Evolutionary conservation across 345 rosid genomes (phyloP), one percentile per base, ranked within the genome.

Genomic region (Linum tenue): DNA sequence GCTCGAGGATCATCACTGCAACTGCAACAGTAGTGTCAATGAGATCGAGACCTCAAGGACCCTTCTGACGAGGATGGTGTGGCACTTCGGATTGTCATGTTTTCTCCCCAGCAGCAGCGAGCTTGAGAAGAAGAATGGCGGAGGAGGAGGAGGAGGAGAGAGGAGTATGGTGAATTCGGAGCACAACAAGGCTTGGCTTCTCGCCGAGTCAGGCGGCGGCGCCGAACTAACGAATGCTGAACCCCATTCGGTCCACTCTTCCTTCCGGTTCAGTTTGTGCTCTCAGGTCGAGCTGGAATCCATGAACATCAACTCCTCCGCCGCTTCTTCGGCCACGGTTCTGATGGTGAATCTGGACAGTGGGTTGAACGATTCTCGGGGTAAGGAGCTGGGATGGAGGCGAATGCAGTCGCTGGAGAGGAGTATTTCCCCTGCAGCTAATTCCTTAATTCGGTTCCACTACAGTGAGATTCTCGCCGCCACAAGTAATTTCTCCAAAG

Each of bases 231-330:
- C 76, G 8, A 85, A 76, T 63, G 75, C 79, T 60, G 98, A 90
- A 48, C 89, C 90, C 39, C 95, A 86, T 55, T 90, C 97, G 2
- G 94, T 85, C 5, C 90, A 88, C 71, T 92, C 98, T 38, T 92
- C 98, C 55, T 92, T 92, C 81, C 81, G 97, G 84, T 92, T 88
- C 76, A 90, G 84, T 72, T 72, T 92, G 59, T 92, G 95, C 79
- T 83, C 97, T 31, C 90, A 84, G 70, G 83, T 84, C 42, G 97
- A 92, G 86, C 77, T 90, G n/a, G 97, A 90, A 65, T 83, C 90
- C 42, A 80, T 90, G 81, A 82, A 76, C 65, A 77, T 77, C 56
- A 62, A 31, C 67, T 69, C 79, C 57, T 64, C 83, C 68, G 61
- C 73, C 31, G 31, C 31, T 22, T 48, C 53, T 38, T 78, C 91